Conservation (phyloP, 2,329 filamentous ascomycete genomes). For the Chalaropsis ovoidea region DNA sequence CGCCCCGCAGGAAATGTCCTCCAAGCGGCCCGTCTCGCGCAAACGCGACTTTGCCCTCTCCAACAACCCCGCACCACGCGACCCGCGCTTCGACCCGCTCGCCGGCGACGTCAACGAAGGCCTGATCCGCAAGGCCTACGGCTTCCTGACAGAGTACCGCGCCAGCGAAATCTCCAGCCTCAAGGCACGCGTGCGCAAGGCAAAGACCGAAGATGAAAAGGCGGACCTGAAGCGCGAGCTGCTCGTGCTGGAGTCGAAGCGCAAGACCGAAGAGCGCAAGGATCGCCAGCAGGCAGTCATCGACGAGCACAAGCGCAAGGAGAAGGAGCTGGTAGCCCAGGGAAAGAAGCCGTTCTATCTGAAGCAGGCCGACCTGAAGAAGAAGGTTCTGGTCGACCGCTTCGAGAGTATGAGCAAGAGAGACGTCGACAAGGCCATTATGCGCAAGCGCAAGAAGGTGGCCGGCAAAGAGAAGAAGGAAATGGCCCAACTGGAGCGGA, state of each 20-base stretch:
- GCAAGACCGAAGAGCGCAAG: slow-evolving; percentile 59
- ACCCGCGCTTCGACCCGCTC: slow-evolving; percentile 77
- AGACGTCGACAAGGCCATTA: slow-evolving; percentile 74
- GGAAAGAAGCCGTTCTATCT: slow-evolving; percentile 91
- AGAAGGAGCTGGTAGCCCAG: slow-evolving; percentile 74
- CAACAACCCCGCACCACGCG: slow-evolving; percentile 53
- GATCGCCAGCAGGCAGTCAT: slow-evolving; percentile 61
- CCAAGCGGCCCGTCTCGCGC: slow-evolving; percentile 73
- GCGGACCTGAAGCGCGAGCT: slow-evolving; percentile 63
- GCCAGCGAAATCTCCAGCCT: slow-evolving; percentile 72
- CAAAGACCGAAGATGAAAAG: slow-evolving; percentile 55
- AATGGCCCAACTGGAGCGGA: slow-evolving; percentile 39
- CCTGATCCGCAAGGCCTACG: slow-evolving; percentile 62
- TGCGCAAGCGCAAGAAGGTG: slow-evolving; percentile 82
- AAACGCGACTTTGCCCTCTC: slow-evolving; percentile 55
- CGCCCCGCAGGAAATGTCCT: slow-evolving; percentile 72
- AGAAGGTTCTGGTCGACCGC: slow-evolving; percentile 65
- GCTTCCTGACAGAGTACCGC: slow-evolving; percentile 80
- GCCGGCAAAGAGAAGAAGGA: slow-evolving; percentile 74
- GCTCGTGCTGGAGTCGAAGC: slow-evolving; percentile 65
- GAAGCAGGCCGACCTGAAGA: slow-evolving; percentile 88
- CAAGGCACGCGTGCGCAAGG: slow-evolving; percentile 52
- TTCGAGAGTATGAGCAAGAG: slow-evolving; percentile 76
- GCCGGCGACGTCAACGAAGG: slow-evolving; percentile 44
- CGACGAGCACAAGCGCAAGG: slow-evolving; percentile 64